phyloP scores from a whole-genome alignment of 108 stramenopile genomes.

The Skeletonema grethae region DNA sequence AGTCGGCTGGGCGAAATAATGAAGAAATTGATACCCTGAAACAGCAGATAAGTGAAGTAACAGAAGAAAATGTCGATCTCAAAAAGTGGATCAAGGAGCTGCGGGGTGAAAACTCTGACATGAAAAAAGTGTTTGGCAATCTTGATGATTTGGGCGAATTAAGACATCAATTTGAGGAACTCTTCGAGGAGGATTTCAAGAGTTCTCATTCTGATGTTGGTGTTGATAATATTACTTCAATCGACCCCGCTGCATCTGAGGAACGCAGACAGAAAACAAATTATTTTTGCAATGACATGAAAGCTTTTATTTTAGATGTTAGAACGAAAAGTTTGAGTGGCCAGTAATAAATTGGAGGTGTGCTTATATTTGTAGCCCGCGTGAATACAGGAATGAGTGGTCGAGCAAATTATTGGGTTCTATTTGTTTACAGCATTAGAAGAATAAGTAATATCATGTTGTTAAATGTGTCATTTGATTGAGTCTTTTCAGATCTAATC shows the following conservation, averaged over 20 bases:
- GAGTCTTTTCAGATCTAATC: no score
- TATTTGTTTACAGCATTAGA: no score
- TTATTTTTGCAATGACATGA: neutral
- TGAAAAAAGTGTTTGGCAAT: neutral
- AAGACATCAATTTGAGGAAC: neutral
- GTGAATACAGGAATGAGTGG: no score
- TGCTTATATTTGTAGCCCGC: no score
- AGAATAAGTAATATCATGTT: no score
- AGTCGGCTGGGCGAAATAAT: neutral
- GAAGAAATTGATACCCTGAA: neutral
- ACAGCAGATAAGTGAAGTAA: neutral
- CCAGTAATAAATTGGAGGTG: neutral
- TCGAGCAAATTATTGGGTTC: no score
- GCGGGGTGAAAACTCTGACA: conserved; percentile 5
- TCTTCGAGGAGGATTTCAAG: neutral
- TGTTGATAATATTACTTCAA: neutral
- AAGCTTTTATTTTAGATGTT: neutral
- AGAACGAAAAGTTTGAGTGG: conserved; percentile 1
- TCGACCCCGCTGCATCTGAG: neutral
- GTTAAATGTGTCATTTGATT: no score
- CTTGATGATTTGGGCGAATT: conserved; percentile 3
- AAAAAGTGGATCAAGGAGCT: neutral
- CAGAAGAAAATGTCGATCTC: neutral
- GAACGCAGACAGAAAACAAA: neutral
- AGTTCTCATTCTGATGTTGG: neutral